Conservation (phyloP, 441 rosid species). For the Eugenia klotzschiana region DNA sequence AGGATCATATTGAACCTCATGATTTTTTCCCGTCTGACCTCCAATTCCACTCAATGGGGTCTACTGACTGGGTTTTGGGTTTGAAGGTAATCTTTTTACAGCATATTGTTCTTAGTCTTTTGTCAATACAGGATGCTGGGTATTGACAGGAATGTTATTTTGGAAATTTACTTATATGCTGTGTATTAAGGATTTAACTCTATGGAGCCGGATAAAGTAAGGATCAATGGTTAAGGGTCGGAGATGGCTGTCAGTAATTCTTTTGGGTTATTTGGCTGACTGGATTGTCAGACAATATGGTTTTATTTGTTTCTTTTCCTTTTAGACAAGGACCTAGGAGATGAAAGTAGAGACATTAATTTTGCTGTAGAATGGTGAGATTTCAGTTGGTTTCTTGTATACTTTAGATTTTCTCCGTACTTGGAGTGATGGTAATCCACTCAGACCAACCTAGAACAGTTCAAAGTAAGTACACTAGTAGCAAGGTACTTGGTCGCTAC, state of each 20-base stretch:
- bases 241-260: neutral
- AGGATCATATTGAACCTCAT: neutral
- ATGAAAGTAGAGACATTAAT: neutral
- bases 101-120: neutral
- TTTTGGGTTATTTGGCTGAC: neutral
- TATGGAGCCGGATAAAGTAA: neutral
- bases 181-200: neutral
- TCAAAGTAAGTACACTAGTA: neutral
- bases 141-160: neutral
- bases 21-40: neutral
- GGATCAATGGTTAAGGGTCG: neutral
- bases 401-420: neutral
- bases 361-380: neutral
- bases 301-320: neutral
- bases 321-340: neutral
- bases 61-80: neutral
- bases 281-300: neutral
- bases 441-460: neutral
- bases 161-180: neutral
- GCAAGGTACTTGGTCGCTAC: neutral
- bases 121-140: neutral
- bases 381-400: neutral
- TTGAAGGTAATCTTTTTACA: neutral
- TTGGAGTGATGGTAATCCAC: neutral
- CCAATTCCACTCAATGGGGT: neutral